These are phyloP conservation scores for Penicillium corylophilum DNA, from an alignment of 2,329 filamentous ascomycete species.

Conservation along the genomic window DNA sequence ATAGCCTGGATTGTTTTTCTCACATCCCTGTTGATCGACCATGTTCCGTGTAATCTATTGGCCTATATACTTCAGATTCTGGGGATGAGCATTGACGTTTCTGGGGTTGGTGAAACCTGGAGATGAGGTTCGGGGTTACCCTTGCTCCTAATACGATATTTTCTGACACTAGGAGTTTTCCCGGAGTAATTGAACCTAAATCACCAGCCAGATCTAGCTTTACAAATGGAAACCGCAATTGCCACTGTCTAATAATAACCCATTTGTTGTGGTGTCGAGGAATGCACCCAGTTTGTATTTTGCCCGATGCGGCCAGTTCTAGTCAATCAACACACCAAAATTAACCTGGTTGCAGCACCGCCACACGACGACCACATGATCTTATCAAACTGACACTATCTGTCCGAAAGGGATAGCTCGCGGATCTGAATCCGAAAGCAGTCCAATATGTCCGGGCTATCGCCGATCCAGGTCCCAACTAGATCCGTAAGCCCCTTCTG, in stretches of 20 bases:
- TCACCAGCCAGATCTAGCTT: too few relatives aligned
- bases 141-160: neutral
- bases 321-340: conserved; percentile 5
- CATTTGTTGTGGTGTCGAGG: neutral
- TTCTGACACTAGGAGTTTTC: neutral
- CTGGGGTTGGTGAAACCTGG: conserved; percentile 15
- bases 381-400: neutral
- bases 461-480: neutral
- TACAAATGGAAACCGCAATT: neutral
- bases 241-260: neutral
- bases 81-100: conserved; percentile 1
- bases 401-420: neutral
- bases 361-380: neutral
- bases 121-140: neutral
- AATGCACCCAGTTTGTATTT: neutral
- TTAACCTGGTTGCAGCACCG: conserved; percentile 2
- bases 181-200: too few relatives aligned
- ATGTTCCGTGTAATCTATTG: neutral
- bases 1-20: neutral
- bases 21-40: neutral
- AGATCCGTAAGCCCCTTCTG: neutral
- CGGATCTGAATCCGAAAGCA: neutral
- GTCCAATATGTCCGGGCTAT: neutral
- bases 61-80: conserved; percentile 1
- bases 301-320: conserved; percentile 17